These are phyloP conservation scores for Trichoderma harzianum DNA, from an alignment of 2,329 filamentous ascomycete genomes.

Conservation along the genomic window DNA sequence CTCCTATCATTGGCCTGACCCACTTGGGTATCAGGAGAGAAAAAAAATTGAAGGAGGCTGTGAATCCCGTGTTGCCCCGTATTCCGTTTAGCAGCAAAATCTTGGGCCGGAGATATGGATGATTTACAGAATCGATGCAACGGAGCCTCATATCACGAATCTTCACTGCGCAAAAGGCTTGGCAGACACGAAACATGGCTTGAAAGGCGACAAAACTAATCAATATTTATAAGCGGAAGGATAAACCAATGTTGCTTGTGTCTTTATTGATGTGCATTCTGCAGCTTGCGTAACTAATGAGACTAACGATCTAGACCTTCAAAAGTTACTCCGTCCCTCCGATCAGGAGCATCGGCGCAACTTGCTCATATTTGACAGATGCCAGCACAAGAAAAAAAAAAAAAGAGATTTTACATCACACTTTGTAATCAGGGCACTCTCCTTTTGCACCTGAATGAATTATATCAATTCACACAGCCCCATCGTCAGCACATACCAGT, in stretches of 20 bases:
- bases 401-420: not conserved
- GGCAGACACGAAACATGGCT: not conserved
- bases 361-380: not conserved
- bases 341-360: slow-evolving; percentile 8
- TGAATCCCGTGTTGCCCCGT: not conserved
- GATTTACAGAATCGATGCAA: not conserved
- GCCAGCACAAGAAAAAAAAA: not conserved
- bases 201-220: not conserved
- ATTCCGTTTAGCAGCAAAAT: not conserved
- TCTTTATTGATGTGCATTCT: not conserved
- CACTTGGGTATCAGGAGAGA: not conserved
- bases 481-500: not conserved
- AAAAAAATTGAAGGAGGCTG: not conserved
- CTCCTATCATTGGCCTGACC: not conserved
- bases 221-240: not conserved
- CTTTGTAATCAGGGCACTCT: not conserved
- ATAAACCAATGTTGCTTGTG: not conserved
- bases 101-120: not conserved
- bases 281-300: not conserved
- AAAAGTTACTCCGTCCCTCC: slow-evolving; percentile 7
- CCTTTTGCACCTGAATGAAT: not conserved
- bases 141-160: not conserved
- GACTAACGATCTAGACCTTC: not conserved
- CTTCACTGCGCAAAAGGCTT: not conserved
- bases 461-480: not conserved